Evolutionary conservation across 306 rosid species (phyloP), one percentile per base, ranked within the genome.

Genomic region (Quillaja saponaria): DNA sequence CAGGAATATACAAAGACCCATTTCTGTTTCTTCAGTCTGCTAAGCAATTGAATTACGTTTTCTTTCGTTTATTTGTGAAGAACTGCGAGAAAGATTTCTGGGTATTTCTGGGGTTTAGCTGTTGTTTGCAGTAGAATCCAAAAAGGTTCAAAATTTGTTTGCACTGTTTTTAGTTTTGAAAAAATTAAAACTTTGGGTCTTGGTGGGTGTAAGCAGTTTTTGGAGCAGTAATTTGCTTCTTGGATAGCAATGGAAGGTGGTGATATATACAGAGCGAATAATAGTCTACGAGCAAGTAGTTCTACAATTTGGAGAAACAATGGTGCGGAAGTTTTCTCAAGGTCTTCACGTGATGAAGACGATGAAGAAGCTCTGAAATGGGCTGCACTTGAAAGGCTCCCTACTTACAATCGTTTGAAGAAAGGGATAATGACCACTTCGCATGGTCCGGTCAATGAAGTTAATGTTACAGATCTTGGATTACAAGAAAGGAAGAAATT

Each of bases 351-450:
- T 0, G 63, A 68, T 10, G 89, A 79, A 21, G 78, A 79, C 1
- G 95, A 86, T 59, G 95, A 85, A 73, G 85, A 68, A 48, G 87
- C 85, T 76, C 84, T 90, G 4, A 81, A 74, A 66, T 85, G 95
- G 95, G 85, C 86, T 48, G 84, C 84, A 0, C 68, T 90, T 4
- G 83, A 90, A 64, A 85, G 59, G 68, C 90, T 90, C 20, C 97
- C 95, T 3, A 87, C 95, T 5, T 85, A 79, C 72, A 61, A 58
- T 39, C 97, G 95, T 45, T 16, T 90, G 34, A 85, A 76, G 62
- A 90, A 75, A 78, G 95, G 95, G 3, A 61, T 90, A 67, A 59
- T 90, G 55, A 61, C 81, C 6, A 33, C 82, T 0, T 67, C 92
- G 0, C 35, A 18, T 6, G 90, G 92, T 0, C 68, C 45, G 7